Evolutionary conservation across 805 yeast species (phyloP), one percentile per base, ranked within the genome.

Genomic region (Diddensiella caesifluorescens): DNA sequence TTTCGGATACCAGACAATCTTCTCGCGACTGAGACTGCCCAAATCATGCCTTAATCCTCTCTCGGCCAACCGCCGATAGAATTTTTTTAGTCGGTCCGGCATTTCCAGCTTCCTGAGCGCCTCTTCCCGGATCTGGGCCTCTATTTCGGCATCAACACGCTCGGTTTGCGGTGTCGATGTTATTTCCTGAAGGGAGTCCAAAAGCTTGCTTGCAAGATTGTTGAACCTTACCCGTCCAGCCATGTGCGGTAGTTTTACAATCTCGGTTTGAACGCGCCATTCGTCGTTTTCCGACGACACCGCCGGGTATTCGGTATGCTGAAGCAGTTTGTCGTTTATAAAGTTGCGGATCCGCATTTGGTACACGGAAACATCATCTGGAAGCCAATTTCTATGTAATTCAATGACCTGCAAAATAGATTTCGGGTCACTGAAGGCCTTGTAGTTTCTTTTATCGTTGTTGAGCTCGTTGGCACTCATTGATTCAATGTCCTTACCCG

Each of bases 251-350:
- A 68, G 45, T 33, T 57, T 55, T 2, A 47, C 47, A 12, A 70
- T 50, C 4, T 47, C 53, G 13, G 61, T 57, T 2, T 45, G 44
- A 1, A 64, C 59, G 4, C 45, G 52, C 75, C 76, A 71, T 10
- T 28, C 38, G 23, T 55, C 46, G 44, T 56, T 27, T 25, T 43
- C 30, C 49, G 57, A 42, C 41, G 20, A 22, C 19, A 51, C 12
- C 9, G 21, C 28, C 9, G 64, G 55, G 54, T 57, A 47, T 41
- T 51, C 21, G 55, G 59, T 19, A 43, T 50, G 34, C 20, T 53
- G 56, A 2, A 59, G 52, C 2, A 22, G 15, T 15, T 19, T 22
- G 3, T 47, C 57, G 38, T 59, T 52, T 28, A 61, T 32, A 19
- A 28, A 30, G 31, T 45, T 53, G 7, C 42, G 13, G 30, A 56